These are phyloP conservation scores for Colletotrichum abscissum DNA, from an alignment of 2,329 filamentous ascomycete species.

Conservation along the genomic window DNA sequence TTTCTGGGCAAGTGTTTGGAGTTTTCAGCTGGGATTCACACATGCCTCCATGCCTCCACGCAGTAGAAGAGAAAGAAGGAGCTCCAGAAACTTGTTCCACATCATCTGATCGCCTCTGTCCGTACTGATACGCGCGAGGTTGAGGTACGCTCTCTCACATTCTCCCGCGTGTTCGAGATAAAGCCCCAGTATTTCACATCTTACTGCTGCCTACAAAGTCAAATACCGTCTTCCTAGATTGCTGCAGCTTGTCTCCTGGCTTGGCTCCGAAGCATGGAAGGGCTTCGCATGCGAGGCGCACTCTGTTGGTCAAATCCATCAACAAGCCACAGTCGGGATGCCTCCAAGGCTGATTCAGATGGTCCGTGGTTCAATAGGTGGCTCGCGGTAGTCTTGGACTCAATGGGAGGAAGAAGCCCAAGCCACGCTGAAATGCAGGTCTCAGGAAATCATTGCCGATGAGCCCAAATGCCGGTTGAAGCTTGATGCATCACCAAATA, in stretches of 20 bases:
- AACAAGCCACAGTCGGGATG: neutral
- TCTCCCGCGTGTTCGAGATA: neutral
- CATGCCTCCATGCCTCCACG: neutral
- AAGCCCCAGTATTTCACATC: no score
- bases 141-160: neutral
- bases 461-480: neutral
- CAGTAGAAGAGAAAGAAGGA: neutral
- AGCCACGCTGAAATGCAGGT: neutral
- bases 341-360: neutral
- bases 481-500: neutral
- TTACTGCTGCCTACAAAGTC: neutral
- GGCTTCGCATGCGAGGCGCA: neutral
- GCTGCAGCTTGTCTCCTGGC: neutral
- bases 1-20: conserved; percentile 16
- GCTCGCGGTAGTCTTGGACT: neutral
- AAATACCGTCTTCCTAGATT: neutral
- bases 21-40: conserved; percentile 4
- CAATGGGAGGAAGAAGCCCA: neutral
- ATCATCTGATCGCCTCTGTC: neutral
- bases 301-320: neutral
- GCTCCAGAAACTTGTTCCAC: neutral
- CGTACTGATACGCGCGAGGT: neutral
- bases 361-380: neutral
- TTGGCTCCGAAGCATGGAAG: neutral
- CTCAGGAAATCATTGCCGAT: neutral